Percentiles rank a stretch among this genome's conserved stretches.
Evolutionary conservation across 1,139 yeast species (phyloP).

Genomic region (Suhomyces maxii): DNA sequence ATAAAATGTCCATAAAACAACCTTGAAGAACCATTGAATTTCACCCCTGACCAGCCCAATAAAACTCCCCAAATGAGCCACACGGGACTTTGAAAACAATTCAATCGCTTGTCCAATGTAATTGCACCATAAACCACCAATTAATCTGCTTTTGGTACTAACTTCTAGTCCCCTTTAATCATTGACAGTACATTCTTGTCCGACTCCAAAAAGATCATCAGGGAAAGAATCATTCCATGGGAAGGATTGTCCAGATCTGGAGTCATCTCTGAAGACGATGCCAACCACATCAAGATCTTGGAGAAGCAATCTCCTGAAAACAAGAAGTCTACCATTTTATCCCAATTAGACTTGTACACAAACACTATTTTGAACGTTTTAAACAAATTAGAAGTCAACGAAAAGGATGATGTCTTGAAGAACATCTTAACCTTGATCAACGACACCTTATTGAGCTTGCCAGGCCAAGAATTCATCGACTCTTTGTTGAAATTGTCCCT

Average conservation of each 20-base stretch:
- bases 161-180: slow-evolving; percentile 26
- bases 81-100: too few relatives aligned
- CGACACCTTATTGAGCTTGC: slow-evolving; percentile 54
- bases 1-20: too few relatives aligned
- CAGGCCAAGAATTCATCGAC: slow-evolving; percentile 41
- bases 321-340: slow-evolving; percentile 38
- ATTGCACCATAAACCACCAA: too few relatives aligned
- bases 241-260: slow-evolving; percentile 83
- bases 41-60: too few relatives aligned
- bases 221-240: slow-evolving; percentile 90
- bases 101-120: background rate
- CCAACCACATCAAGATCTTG: slow-evolving; percentile 61
- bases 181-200: slow-evolving; percentile 67
- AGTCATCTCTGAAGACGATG: slow-evolving; percentile 65
- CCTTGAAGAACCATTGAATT: too few relatives aligned
- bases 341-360: slow-evolving; percentile 56
- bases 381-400: slow-evolving; percentile 43
- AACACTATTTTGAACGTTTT: slow-evolving; percentile 57
- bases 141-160: slow-evolving; percentile 9
- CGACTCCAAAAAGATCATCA: slow-evolving; percentile 71
- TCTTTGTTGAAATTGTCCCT: slow-evolving; percentile 46
- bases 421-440: slow-evolving; percentile 69
- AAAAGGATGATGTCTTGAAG: slow-evolving; percentile 71
- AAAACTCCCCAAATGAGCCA: too few relatives aligned
- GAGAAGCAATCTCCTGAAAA: slow-evolving; percentile 53